A percentile compares a stretch with the other conserved stretches of the same genome.
Evolutionary conservation across 768 basidiomycete species (phyloP).

Genomic region (Grammothele lineata): DNA sequence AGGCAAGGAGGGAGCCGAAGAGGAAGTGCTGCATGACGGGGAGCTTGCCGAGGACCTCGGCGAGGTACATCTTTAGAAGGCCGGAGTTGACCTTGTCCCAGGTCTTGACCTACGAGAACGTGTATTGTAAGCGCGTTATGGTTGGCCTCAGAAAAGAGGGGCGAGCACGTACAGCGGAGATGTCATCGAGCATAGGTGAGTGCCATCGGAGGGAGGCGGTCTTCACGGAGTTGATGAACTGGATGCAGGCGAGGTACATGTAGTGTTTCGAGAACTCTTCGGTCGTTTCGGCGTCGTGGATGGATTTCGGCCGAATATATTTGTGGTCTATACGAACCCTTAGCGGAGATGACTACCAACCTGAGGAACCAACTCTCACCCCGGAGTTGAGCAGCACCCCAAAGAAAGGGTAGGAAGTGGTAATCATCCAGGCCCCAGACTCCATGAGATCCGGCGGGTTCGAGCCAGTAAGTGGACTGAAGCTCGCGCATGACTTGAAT

Average conservation of each 20-base stretch:
- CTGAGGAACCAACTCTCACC: slow-evolving; percentile 29
- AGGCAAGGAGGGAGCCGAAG: slow-evolving; percentile 78
- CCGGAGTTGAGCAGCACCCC: slow-evolving; percentile 76
- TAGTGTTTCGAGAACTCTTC: slow-evolving; percentile 91
- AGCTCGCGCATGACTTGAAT: slow-evolving; percentile 78
- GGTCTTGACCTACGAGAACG: slow-evolving; percentile 74
- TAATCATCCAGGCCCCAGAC: slow-evolving; percentile 98
- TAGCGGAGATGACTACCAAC: no score
- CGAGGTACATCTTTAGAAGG: slow-evolving; percentile 97
- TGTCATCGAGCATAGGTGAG: slow-evolving; percentile 98
- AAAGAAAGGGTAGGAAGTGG: slow-evolving; percentile 90
- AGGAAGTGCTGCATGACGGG: slow-evolving; percentile 96
- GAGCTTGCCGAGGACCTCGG: slow-evolving; percentile 92
- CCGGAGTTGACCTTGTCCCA: slow-evolving; percentile 97
- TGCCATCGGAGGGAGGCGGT: slow-evolving; percentile 96
- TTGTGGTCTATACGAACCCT: slow-evolving; percentile 62
- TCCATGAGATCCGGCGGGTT: slow-evolving; percentile 98
- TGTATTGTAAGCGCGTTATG: not conserved
- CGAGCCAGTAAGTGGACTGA: slow-evolving; percentile 94
- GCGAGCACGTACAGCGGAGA: slow-evolving; percentile 72
- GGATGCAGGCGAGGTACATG: slow-evolving; percentile 96
- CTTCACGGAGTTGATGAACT: slow-evolving; percentile 96
- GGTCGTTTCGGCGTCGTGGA: slow-evolving; percentile 87
- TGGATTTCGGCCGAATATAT: slow-evolving; percentile 85
- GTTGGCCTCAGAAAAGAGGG: not conserved